Evolutionary conservation across 2,329 filamentous ascomycete genomes (phyloP), one percentile per base, ranked within the genome.

Genomic region (Phyllosticta capitalensis): DNA sequence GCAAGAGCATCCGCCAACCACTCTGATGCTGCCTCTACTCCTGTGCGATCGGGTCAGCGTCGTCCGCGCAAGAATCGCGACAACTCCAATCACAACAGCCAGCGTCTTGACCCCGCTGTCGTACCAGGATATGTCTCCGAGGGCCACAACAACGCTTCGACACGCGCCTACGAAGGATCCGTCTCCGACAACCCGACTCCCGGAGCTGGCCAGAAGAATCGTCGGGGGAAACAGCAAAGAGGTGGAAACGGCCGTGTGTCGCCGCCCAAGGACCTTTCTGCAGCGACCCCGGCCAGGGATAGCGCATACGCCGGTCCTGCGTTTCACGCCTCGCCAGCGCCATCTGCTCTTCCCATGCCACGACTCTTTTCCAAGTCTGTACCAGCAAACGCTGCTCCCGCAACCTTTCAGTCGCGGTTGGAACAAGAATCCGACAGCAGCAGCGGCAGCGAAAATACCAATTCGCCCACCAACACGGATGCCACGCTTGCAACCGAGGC

Each of bases 241-340:
- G 45, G 33, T 24, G 38, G 14, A 17, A 45, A 45, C 5, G 38
- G 38, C 38, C 38, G 48, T 30, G n/a, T 26, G 9, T 55, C 58
- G 21, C 53, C 58, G 48, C 58, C 58, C 17, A 59, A 55, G 48
- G 30, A 60, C 9, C n/a, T 22, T 3, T 21, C 28, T 52, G 52
- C 26, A 20, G 51, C 14, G 14, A 74, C 74, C 7, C 76, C 78
- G 33, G 68, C 71, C 53, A 78, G 83, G 61, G 68, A 71, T 62
- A 69, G 72, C 62, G 85, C 87, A 52, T 99, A 96, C 74, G 94
- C 94, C 48, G 94, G 92, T 14, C 88, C 92, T 33, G 95, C 91
- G 5, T 99, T 97, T 72, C 92, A 96, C 73, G 89, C 91, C 49
- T 97, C 94, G 9, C 94, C 94, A 20, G 92, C 92, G 1, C 88